Conservation (phyloP, 2,329 filamentous ascomycete species). For the Aspergillus cejpii region DNA sequence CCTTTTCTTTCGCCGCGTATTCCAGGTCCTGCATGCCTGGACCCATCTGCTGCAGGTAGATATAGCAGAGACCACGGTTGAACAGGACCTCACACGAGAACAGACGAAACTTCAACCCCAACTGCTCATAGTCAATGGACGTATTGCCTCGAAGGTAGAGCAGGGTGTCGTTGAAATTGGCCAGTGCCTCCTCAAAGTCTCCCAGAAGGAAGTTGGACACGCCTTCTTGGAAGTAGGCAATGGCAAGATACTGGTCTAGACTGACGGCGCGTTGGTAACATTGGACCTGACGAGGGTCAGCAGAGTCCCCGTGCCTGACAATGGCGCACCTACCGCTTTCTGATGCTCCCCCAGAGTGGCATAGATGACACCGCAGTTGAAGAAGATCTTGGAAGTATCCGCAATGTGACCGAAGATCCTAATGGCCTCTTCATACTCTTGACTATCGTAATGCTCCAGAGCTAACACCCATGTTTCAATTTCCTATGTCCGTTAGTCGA, state of each 20-base stretch:
- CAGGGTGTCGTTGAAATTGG: constrained; percentile 97
- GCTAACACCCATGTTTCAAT: constrained; percentile 98
- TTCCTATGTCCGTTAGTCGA: constrained; percentile 55
- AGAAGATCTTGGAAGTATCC: constrained; percentile 96
- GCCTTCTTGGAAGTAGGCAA: constrained; percentile 96
- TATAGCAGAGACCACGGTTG: constrained; percentile 94
- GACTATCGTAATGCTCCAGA: constrained; percentile 87
- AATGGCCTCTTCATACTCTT: constrained; percentile 88
- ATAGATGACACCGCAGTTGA: constrained; percentile 97
- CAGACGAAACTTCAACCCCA: constrained; percentile 90
- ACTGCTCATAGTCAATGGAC: constrained; percentile 94
- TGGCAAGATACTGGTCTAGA: constrained; percentile 89
- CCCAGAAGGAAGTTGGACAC: constrained; percentile 96
- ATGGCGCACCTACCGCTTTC: constrained; percentile 64
- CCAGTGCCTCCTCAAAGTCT: constrained; percentile 93
- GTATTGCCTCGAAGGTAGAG: constrained; percentile 92
- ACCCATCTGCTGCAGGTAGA: constrained; percentile 88
- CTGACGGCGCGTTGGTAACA: constrained; percentile 87
- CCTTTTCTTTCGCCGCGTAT: constrained; percentile 91
- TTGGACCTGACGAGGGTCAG: constrained; percentile 61
- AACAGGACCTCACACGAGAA: constrained; percentile 97
- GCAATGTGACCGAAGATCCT: constrained; percentile 76
- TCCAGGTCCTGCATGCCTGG: constrained; percentile 83
- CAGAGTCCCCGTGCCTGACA: constrained; percentile 2
- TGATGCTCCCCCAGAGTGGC: constrained; percentile 93